Percentiles rank a stretch among this genome's conserved stretches.
Conservation (phyloP, 768 basidiomycete species). For the Rhodotorula babjevae region DNA sequence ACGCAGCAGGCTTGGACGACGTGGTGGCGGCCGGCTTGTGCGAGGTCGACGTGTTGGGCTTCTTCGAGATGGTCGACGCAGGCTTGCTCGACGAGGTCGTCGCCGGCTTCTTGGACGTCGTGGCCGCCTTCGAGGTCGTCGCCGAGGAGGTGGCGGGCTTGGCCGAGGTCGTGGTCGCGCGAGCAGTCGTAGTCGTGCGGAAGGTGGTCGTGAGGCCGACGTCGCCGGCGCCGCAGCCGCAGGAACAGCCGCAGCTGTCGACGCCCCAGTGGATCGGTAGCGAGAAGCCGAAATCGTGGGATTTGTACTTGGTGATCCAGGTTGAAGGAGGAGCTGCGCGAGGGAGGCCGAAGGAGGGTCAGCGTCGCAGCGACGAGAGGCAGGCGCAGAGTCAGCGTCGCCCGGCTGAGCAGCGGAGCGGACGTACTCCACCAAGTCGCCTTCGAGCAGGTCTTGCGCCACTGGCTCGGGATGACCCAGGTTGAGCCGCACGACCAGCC, state of each 20-base stretch:
- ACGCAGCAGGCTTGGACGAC: not conserved
- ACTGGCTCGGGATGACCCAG: slow-evolving; percentile 1
- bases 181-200: not conserved
- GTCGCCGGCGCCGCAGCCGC: not conserved
- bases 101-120: not conserved
- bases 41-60: not conserved
- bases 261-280: not conserved
- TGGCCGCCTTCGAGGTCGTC: not conserved
- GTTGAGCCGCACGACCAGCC: slow-evolving; percentile 10
- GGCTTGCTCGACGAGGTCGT: not conserved
- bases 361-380: not conserved
- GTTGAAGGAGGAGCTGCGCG: not conserved
- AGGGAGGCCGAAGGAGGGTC: not conserved
- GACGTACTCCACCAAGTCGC: slow-evolving; percentile 20
- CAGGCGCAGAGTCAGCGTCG: not conserved
- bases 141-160: not conserved
- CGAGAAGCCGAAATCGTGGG: not conserved
- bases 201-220: not conserved
- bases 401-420: not conserved
- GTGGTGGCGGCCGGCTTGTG: not conserved
- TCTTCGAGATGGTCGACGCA: not conserved
- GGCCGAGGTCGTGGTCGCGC: not conserved
- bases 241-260: not conserved
- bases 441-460: not conserved
- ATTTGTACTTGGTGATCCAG: not conserved